A percentile compares a stretch with the other conserved stretches of the same genome.
Conservation (phyloP, 306 rosid genomes). For the Mucuna pruriens region DNA sequence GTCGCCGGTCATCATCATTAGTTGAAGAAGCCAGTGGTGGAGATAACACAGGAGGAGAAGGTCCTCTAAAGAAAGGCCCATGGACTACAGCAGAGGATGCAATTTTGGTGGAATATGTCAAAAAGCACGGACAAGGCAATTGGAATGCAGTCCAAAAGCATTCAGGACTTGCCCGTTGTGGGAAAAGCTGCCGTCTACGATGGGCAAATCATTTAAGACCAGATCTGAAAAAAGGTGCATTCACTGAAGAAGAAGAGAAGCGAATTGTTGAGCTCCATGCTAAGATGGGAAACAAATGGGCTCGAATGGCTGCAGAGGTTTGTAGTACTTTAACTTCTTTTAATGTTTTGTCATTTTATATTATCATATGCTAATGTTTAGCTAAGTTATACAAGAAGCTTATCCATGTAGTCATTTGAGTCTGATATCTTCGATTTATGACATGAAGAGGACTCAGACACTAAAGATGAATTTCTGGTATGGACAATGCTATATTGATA, state of each 20-base stretch:
- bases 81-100: slow-evolving; percentile 88
- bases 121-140: slow-evolving; percentile 79
- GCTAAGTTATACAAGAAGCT: slow-evolving; percentile 23
- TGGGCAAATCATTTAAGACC: slow-evolving; percentile 93
- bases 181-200: slow-evolving; percentile 89
- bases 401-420: not conserved
- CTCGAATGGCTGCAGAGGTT: slow-evolving; percentile 78
- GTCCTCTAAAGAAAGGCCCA: slow-evolving; percentile 77
- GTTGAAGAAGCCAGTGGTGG: slow-evolving; percentile 48
- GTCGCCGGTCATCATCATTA: slow-evolving; percentile 41
- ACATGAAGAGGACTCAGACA: not conserved
- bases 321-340: slow-evolving; percentile 15
- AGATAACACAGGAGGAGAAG: slow-evolving; percentile 48
- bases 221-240: slow-evolving; percentile 75
- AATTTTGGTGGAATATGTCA: slow-evolving; percentile 74
- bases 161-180: slow-evolving; percentile 81
- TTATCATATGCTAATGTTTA: slow-evolving; percentile 23
- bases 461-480: slow-evolving; percentile 9
- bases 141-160: slow-evolving; percentile 84
- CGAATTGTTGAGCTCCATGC: slow-evolving; percentile 66
- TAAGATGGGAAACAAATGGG: slow-evolving; percentile 86
- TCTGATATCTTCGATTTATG: slow-evolving; percentile 4
- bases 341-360: not conserved
- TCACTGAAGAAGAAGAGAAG: slow-evolving; percentile 71
- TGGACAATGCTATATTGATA: not conserved